Evolutionary conservation across 2,329 filamentous ascomycete species (phyloP).

Genomic region (Colletotrichum lentis): DNA sequence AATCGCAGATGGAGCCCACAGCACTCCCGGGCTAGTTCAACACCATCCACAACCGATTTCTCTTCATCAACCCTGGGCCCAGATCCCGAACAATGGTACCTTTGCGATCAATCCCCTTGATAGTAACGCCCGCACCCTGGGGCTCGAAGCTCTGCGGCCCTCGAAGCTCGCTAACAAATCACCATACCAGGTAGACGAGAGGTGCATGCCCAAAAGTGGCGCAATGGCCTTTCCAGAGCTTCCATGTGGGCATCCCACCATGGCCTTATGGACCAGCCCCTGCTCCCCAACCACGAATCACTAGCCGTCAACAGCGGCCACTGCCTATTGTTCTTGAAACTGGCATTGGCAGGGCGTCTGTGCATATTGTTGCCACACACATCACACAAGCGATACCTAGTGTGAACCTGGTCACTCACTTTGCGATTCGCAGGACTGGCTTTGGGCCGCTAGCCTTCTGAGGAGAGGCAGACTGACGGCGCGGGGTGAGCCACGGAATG

Average conservation of each 20-base stretch:
- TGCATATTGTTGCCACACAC: neutral
- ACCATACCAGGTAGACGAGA: slow-evolving; percentile 6
- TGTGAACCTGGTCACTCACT: neutral
- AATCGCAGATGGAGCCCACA: neutral
- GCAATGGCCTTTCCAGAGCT: slow-evolving; percentile 18
- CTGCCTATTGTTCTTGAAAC: slow-evolving; percentile 32
- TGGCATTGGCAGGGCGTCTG: neutral
- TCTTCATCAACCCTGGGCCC: neutral
- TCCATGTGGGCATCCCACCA: slow-evolving; percentile 20
- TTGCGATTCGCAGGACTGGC: slow-evolving; percentile 4
- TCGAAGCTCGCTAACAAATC: slow-evolving; percentile 19
- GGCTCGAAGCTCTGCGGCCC: slow-evolving; percentile 1
- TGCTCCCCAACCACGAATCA: slow-evolving; percentile 10
- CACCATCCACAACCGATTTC: neutral
- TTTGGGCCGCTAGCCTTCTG: neutral
- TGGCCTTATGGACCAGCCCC: slow-evolving; percentile 5
- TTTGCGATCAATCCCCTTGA: slow-evolving; percentile 19
- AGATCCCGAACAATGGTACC: neutral
- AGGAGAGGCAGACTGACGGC: neutral
- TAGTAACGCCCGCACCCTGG: slow-evolving; percentile 13
- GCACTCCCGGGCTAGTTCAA: neutral
- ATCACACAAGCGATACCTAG: neutral
- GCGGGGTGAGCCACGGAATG: slow-evolving; percentile 2
- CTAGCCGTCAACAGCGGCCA: slow-evolving; percentile 4
- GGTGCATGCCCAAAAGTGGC: slow-evolving; percentile 10